Conservation (phyloP, 306 rosid genomes). For the Astragalus glycyphyllos region DNA sequence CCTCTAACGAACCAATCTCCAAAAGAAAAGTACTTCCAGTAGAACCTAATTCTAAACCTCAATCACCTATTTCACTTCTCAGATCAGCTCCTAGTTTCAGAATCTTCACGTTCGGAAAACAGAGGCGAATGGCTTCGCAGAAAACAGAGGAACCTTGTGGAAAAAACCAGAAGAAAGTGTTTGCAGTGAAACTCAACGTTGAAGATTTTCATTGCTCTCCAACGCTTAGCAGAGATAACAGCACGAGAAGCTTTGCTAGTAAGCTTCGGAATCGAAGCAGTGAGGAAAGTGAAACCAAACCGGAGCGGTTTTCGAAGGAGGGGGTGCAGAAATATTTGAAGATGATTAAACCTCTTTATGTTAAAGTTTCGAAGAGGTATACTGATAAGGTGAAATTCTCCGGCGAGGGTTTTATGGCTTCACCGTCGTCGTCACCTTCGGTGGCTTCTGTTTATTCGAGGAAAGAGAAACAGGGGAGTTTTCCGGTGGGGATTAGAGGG, state of each 20-base stretch:
- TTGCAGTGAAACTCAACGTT: constrained; percentile 36
- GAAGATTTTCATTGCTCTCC: constrained; percentile 50
- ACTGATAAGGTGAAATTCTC: constrained; percentile 40
- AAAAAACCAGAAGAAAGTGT: constrained; percentile 41
- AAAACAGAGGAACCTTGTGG: constrained; percentile 26
- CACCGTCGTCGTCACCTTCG: constrained; percentile 44
- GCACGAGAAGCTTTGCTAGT: constrained; percentile 49
- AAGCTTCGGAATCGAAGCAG: constrained; percentile 22
- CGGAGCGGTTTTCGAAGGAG: constrained; percentile 70
- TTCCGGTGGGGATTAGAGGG: constrained; percentile 56
- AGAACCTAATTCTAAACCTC: constrained; percentile 73
- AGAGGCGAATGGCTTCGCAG: constrained; percentile 29
- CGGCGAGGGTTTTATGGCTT: constrained; percentile 20
- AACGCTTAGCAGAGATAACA: constrained; percentile 54
- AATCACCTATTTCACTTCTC: constrained; percentile 83
- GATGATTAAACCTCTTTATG: constrained; percentile 70
- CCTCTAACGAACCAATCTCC: constrained; percentile 63
- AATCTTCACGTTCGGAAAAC: constrained; percentile 63
- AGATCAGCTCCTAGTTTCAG: constrained; percentile 84
- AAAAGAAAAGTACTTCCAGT: constrained; percentile 82
- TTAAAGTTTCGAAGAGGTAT: constrained; percentile 58
- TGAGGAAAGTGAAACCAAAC: constrained; percentile 50
- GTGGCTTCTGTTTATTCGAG: constrained; percentile 45
- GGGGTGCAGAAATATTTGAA: constrained; percentile 65
- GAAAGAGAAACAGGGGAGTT: constrained; percentile 59